Evolutionary conservation across 345 rosid species (phyloP).

Genomic region (Brassica cretica): DNA sequence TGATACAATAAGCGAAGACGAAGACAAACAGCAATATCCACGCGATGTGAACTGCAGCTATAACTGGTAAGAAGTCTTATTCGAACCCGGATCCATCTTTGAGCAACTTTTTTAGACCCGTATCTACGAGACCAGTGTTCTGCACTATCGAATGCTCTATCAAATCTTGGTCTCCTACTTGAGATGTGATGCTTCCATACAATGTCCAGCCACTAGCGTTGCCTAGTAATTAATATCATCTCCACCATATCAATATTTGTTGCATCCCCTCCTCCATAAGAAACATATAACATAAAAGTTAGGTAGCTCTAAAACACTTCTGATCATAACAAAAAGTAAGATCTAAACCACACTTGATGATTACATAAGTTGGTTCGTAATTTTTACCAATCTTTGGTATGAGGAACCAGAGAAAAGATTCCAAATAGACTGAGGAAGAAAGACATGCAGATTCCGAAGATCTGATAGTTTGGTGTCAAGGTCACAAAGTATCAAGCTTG

Average conservation of each 20-base stretch:
- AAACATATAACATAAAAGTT: not conserved
- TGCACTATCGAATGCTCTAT: conserved; percentile 29
- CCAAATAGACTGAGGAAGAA: not conserved
- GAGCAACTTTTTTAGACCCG: conserved; percentile 48
- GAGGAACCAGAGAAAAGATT: not conserved
- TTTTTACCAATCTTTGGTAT: not conserved
- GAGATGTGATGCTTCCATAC: conserved; percentile 65
- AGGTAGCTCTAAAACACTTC: not conserved
- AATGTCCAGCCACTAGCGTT: conserved; percentile 78
- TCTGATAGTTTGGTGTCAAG: not conserved
- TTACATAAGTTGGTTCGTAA: not conserved
- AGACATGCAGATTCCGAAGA: not conserved
- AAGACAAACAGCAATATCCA: conserved; percentile 52
- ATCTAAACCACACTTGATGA: not conserved
- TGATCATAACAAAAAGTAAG: not conserved
- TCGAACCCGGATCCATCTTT: conserved; percentile 50
- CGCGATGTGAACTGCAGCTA: conserved; percentile 53
- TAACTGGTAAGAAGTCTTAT: conserved; percentile 59
- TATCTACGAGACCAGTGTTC: conserved; percentile 42
- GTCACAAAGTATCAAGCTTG: not conserved
- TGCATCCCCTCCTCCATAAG: too few relatives aligned
- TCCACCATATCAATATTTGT: conserved; percentile 58
- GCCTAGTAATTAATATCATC: conserved; percentile 88
- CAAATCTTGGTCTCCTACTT: conserved; percentile 55
- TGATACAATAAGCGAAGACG: conserved; percentile 57